Base-by-base conservation (phyloP, 1,284 basidiomycete genomes). In the Pseudozyma tsukubaensis region DNA sequence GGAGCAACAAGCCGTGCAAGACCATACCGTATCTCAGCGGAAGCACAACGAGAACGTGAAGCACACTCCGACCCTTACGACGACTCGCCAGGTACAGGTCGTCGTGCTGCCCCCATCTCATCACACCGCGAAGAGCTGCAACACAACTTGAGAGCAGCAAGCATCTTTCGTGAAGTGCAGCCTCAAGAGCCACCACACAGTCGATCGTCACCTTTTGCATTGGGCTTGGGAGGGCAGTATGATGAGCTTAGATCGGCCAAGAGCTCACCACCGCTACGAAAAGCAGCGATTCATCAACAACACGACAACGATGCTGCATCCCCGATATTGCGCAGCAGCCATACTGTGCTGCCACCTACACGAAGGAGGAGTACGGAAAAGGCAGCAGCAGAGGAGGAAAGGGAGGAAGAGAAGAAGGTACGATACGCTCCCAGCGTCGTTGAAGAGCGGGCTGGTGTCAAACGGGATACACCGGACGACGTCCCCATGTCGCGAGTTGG, bases 41-140 rank as follows among this genome's bases (percentile, higher is more conserved):
- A 61, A 12, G 61, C 59, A 34, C 58, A 61, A 24, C 14, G 60
- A 40, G 66, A 61, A 24, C 14, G 60, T 36, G 66, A 69, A 32
- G 55, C 56, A 12, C 58, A 58, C 4, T 69, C 72, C 5, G 53
- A 56, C 48, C 59, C 67, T 11, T 70, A 71, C 58, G 68, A 75
- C 29, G 72, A 75, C 51, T 75, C 72, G 12, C 72, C 72, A 12
- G 72, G 72, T 1, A 67, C 69, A 13, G 72, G 64, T 21, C 62
- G 72, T 1, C 40, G 68, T 37, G 72, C 72, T 10, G 60, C 59
- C 1, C 61, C 66, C 7, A 50, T 54, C 10, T 8, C 66, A 35
- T 69, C 55, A 29, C 72, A 59, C 29, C 59, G 57, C 29, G 72
- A 71, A 16, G 72, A 71, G 18, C 44, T 65, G 1, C 57, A 52